Conservation (phyloP, 495 filamentous ascomycete genomes). For the Copromyces sp. region DNA sequence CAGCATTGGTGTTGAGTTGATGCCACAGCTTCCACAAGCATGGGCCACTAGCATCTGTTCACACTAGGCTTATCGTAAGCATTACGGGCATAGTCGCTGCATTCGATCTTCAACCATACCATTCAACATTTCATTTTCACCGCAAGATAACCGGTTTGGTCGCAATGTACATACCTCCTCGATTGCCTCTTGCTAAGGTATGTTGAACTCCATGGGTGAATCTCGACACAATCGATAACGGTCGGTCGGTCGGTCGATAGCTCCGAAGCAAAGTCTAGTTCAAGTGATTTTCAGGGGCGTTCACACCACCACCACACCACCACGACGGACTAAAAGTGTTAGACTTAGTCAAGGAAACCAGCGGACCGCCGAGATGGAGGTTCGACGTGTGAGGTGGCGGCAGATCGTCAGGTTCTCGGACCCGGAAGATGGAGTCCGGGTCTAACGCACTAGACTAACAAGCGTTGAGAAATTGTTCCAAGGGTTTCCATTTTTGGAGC, state of each 20-base stretch:
- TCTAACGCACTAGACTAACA: not conserved
- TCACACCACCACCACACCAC: not conserved
- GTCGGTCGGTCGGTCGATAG: not conserved
- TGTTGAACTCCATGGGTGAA: too few species aligned
- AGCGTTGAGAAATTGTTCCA: not conserved
- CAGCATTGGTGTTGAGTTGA: not conserved
- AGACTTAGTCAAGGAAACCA: not conserved
- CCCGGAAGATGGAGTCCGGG: not conserved
- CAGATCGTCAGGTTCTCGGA: not conserved
- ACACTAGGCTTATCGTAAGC: too few species aligned
- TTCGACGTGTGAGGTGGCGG: not conserved
- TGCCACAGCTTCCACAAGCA: not conserved
- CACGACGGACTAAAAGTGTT: not conserved
- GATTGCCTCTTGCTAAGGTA: too few species aligned
- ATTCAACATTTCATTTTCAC: not conserved
- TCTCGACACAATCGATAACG: not conserved
- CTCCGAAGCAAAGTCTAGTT: not conserved
- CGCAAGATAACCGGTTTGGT: not conserved
- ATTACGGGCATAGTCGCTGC: too few species aligned
- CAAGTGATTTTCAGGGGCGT: not conserved
- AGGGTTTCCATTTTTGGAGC: not conserved
- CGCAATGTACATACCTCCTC: too few species aligned
- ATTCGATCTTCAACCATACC: too few species aligned
- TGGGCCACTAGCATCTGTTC: too few species aligned
- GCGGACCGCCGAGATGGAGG: not conserved